Evolutionary conservation across 495 filamentous ascomycete genomes (phyloP), one percentile per base, ranked within the genome.

Genomic region (Aspergillus mulundensis): DNA sequence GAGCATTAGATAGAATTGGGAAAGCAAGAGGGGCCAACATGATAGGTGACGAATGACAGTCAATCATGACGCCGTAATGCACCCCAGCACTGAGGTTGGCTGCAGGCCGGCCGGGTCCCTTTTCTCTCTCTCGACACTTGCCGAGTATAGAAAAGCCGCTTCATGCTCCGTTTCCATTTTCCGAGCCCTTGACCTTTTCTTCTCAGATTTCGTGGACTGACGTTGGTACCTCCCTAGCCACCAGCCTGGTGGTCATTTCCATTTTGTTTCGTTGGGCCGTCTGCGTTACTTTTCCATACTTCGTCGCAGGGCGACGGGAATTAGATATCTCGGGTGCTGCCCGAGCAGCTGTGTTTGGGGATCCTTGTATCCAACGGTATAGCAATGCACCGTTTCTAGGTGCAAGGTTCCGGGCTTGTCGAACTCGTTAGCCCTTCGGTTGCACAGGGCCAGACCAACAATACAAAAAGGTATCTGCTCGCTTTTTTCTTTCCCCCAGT

Each of bases 381-480:
- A 50, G 51, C 23, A 28, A 55, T 50, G 55, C 51, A 38, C 55
- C 50, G 51, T 14, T 12, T 40, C 34, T 51, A 58, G 53, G 38
- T 46, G 60, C 48, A 41, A 42, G 43, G 42, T 62, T 49, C 42
- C 60, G 60, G 55, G 44, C 48, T 39, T 56, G 15, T 56, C 54
- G 46, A 50, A 28, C 12, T 44, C 43, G 38, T 38, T 25, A 18
- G 36, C 39, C 50, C 49, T 53, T 42, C 7, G 38, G 56, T 62
- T 23, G 43, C 12, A 53, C 48, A 51, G 46, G 48, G 47, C 28
- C 36, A 20, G 43, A 41, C 44, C 41, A 23, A 21, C 14, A 40
- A 55, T 20, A 45, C 25, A 47, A 32, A 51, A 51, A 46, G 47
- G 47, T 57, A 57, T 52, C 19, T 12, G 32, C 36, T 34, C 40